phyloP scores from a whole-genome alignment of 306 rosid genomes.

The Geum urbanum region DNA sequence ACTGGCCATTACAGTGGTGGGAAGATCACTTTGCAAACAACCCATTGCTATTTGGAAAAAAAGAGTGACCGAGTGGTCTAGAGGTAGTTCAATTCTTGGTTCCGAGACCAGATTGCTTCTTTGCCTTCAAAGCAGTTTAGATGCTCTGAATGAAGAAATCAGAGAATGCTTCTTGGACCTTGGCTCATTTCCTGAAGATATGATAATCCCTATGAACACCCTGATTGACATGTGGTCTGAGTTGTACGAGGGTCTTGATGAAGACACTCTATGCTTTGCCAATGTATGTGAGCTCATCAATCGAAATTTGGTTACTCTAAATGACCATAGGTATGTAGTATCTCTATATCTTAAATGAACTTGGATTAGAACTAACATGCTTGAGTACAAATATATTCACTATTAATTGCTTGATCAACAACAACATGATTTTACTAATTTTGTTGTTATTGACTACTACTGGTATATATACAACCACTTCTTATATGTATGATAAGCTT shows the following conservation, averaged over 20 bases:
- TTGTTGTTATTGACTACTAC: too few species aligned
- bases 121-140: conserved; percentile 41
- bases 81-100: conserved; percentile 27
- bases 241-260: conserved; percentile 27
- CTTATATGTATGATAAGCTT: too few species aligned
- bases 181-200: conserved; percentile 56
- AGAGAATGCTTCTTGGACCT: conserved; percentile 49
- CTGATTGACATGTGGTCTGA: conserved; percentile 57
- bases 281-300: conserved; percentile 27
- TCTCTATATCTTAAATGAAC: too few species aligned
- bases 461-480: too few species aligned
- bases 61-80: conserved; percentile 16
- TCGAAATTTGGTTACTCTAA: conserved; percentile 31
- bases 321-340: conserved; percentile 38
- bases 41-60: conserved; percentile 22
- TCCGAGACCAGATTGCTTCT: conserved; percentile 14
- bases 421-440: too few species aligned
- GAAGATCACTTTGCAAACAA: conserved; percentile 30
- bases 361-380: too few species aligned
- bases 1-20: conserved; percentile 40
- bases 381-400: too few species aligned
- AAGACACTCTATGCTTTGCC: conserved; percentile 36
- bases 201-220: conserved; percentile 37
- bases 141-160: conserved; percentile 20
- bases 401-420: too few species aligned